These are phyloP conservation scores for Aspergillus pseudonomiae DNA, from an alignment of 2,329 filamentous ascomycete species.

Conservation along the genomic window DNA sequence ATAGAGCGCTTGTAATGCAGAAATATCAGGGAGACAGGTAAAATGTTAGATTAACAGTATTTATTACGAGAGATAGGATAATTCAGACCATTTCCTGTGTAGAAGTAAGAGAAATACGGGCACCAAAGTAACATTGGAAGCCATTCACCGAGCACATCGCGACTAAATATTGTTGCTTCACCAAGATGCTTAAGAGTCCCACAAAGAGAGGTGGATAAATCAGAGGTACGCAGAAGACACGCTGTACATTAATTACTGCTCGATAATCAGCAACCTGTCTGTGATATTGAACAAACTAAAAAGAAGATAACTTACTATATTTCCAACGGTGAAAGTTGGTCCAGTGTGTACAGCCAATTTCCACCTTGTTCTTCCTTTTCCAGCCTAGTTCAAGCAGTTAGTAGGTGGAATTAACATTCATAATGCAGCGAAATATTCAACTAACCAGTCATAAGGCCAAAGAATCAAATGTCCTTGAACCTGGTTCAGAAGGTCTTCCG, in stretches of 20 bases:
- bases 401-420: constrained; percentile 5
- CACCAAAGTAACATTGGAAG: neutral
- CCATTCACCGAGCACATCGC: neutral
- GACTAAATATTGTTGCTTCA: neutral
- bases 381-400: constrained; percentile 55
- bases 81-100: neutral
- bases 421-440: constrained; percentile 1
- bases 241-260: constrained; percentile 32
- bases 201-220: neutral
- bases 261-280: constrained; percentile 20
- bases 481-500: constrained; percentile 78
- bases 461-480: constrained; percentile 86
- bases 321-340: constrained; percentile 92
- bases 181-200: neutral
- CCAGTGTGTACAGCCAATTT: constrained; percentile 96
- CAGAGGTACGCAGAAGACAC: neutral
- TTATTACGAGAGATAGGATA: neutral
- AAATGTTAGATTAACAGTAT: constrained; percentile 16
- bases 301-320: constrained; percentile 67
- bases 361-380: constrained; percentile 87
- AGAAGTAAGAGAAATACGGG: neutral
- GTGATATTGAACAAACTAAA: neutral
- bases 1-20: constrained; percentile 7
- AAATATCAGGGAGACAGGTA: constrained; percentile 4
- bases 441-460: constrained; percentile 90